These are phyloP conservation scores for Venturia asperata DNA, from an alignment of 2,329 filamentous ascomycete genomes.

Conservation along the genomic window DNA sequence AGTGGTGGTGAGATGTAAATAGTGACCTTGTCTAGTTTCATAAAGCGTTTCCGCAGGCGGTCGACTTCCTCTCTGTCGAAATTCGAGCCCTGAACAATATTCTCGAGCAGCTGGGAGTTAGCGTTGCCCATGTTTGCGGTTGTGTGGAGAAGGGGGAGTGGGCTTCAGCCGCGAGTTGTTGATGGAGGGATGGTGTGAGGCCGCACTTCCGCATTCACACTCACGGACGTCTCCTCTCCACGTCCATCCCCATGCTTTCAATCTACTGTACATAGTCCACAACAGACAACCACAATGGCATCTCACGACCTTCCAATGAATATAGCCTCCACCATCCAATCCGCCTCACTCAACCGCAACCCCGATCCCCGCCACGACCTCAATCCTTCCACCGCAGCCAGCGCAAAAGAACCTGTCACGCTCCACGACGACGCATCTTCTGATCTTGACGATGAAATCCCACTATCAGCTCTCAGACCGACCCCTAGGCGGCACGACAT, in stretches of 20 bases:
- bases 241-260: neutral
- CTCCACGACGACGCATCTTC: slow-evolving; percentile 26
- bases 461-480: slow-evolving; percentile 55
- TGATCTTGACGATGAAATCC: slow-evolving; percentile 59
- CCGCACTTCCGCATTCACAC: neutral
- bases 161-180: slow-evolving; percentile 15
- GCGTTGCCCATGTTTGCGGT: slow-evolving; percentile 46
- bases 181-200: neutral
- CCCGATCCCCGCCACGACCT: slow-evolving; percentile 69
- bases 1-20: slow-evolving; percentile 3
- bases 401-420: slow-evolving; percentile 54
- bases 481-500: slow-evolving; percentile 49
- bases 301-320: slow-evolving; percentile 39
- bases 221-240: neutral
- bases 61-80: slow-evolving; percentile 98
- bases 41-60: slow-evolving; percentile 90
- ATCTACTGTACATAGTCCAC: neutral
- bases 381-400: slow-evolving; percentile 69
- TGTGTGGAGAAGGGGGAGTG: slow-evolving; percentile 20
- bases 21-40: slow-evolving; percentile 94
- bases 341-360: slow-evolving; percentile 64
- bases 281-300: neutral
- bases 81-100: slow-evolving; percentile 93
- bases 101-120: slow-evolving; percentile 71
- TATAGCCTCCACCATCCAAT: slow-evolving; percentile 72